Conservation (phyloP, 2,329 filamentous ascomycete species). For the Acephala macrosclerotiorum region DNA sequence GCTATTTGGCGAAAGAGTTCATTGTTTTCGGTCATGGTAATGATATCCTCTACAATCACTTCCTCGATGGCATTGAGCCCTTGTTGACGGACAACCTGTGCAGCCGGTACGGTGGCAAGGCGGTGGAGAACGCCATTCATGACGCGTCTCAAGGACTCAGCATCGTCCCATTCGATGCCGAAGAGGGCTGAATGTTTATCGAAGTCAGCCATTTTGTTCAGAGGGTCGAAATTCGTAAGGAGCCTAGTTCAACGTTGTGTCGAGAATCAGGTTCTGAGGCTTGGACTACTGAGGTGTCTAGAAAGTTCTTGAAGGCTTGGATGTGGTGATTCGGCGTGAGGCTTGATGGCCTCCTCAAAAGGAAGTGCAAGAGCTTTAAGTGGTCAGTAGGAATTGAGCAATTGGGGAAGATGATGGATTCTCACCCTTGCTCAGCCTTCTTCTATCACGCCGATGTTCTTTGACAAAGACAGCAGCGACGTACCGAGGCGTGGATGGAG, state of each 20-base stretch:
- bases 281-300: no score
- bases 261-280: no score
- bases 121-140: conserved; percentile 1
- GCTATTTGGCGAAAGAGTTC: neutral
- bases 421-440: no score
- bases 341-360: no score
- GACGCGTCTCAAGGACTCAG: neutral
- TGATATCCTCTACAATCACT: neutral
- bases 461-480: no score
- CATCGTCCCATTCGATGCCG: neutral
- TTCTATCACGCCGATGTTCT: no score
- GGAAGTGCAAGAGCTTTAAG: no score
- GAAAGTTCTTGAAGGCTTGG: no score
- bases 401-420: no score
- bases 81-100: neutral
- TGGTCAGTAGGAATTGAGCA: no score
- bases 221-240: neutral
- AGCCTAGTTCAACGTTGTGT: neutral
- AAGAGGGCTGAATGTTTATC: neutral
- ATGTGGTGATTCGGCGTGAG: no score
- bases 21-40: neutral
- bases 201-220: neutral
- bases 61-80: neutral
- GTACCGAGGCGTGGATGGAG: no score
- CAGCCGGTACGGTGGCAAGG: neutral